Base-by-base conservation (phyloP, 441 rosid genomes). In the Sinapis alba region DNA sequence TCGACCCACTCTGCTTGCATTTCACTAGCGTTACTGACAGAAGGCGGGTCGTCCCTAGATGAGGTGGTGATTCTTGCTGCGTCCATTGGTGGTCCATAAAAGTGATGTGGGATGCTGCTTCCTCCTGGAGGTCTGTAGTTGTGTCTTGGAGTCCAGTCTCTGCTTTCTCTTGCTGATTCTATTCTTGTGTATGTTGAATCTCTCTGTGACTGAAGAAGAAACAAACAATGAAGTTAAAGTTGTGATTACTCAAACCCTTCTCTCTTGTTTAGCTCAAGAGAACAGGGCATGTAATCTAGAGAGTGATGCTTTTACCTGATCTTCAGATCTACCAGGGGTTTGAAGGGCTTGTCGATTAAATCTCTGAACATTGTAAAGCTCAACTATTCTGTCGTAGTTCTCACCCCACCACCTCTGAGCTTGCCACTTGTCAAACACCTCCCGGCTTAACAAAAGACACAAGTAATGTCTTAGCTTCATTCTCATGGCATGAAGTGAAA, bases 391-490 rank as follows among this genome's bases (percentile, higher is more conserved):
- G 68, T 96, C 99, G 11, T 86, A 94, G 74, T 96, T 96, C 87
- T 96, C 98, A 10, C 92, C 98, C 99, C 99, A 96, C 99, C 99
- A 96, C 65, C 88, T 78, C 84, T 96, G 99, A 2, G 99, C 99
- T 83, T 96, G 96, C 97, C 96, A 96, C 69, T 96, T 96, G 81
- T 96, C 84, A 45, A 96, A 96, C 82, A 93, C 90, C 80, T 96
- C 99, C 15, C 98, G 97, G 87, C 99, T 94, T 66, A 82, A 72
- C 74, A 58, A 38, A 24, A 23, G 19, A 62, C 62, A 77, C 26
- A 71, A 23, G 43, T 12, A 5, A 53, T 20, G 67, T 15, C 54
- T 78, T 26, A 78, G 58, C 7, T 54, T 38, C 38, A 38, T 32
- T 12, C 7, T 3, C 27, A 15, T 20, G 1, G 23, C 21, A 65